These are phyloP conservation scores for Pyrrhoderma noxium DNA, from an alignment of 1,284 basidiomycete species.

Conservation along the genomic window DNA sequence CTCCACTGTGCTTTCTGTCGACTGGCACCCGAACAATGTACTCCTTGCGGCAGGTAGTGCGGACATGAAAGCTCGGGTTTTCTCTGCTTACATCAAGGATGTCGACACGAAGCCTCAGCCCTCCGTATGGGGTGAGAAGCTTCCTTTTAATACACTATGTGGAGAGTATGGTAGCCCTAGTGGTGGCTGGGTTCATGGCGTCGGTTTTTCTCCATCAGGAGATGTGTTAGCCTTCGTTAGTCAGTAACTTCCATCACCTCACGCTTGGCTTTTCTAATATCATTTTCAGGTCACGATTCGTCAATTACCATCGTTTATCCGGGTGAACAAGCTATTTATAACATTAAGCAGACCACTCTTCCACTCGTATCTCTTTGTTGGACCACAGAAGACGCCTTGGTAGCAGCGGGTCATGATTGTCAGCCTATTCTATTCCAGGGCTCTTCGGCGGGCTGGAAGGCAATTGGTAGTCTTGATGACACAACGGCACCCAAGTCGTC, in stretches of 20 bases:
- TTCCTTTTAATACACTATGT: conserved; percentile 97
- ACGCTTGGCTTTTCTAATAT: conserved; percentile 1
- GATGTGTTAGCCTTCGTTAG: conserved; percentile 89
- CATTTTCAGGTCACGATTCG: conserved; percentile 75
- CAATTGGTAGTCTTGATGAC: conserved; percentile 81
- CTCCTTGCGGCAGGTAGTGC: conserved; percentile 91
- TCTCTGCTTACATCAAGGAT: conserved; percentile 98
- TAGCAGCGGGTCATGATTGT: conserved; percentile 97
- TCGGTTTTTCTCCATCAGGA: conserved; percentile 93
- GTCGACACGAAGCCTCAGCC: conserved; percentile 91
- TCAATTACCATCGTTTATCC: conserved; percentile 88
- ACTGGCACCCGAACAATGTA: conserved; percentile 98
- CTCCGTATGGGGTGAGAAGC: conserved; percentile 93
- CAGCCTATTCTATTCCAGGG: conserved; percentile 87
- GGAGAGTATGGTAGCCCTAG: conserved; percentile 86
- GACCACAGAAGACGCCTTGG: conserved; percentile 71
- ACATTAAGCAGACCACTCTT: conserved; percentile 68
- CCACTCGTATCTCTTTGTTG: conserved; percentile 82
- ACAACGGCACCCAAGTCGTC: conserved; percentile 45
- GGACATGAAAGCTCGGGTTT: conserved; percentile 95
- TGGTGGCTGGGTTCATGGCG: conserved; percentile 96
- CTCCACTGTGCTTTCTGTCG: conserved; percentile 88
- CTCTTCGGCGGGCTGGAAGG: conserved; percentile 62
- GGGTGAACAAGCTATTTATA: conserved; percentile 58
- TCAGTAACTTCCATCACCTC: conserved; percentile 33